Conservation (phyloP, 164 flowering plant genomes). For the Akebia trifoliata region DNA sequence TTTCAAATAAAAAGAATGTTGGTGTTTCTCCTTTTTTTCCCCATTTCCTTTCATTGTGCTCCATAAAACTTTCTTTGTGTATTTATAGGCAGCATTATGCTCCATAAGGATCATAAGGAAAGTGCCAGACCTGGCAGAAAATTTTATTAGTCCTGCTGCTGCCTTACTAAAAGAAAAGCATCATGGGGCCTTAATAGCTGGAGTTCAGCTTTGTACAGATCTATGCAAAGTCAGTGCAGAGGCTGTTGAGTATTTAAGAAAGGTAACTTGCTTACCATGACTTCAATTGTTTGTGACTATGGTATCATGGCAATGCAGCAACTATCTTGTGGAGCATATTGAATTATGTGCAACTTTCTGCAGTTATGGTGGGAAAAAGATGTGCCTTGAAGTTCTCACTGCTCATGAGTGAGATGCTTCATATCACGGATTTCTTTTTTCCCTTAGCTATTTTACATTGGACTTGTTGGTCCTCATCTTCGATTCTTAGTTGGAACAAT, state of each 20-base stretch:
- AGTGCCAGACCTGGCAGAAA: conserved; percentile 96
- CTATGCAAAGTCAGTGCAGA: conserved; percentile 81
- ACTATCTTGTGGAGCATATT: neutral
- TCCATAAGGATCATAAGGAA: conserved; percentile 89
- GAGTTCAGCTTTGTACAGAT: conserved; percentile 91
- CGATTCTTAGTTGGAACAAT: no score
- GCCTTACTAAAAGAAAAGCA: conserved; percentile 91
- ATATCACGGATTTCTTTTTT: neutral
- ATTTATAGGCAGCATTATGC: conserved; percentile 88
- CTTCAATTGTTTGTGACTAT: neutral
- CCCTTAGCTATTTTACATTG: no score
- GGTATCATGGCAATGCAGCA: neutral
- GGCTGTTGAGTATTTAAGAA: conserved; percentile 84
- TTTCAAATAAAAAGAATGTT: neutral
- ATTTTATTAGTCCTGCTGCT: conserved; percentile 80
- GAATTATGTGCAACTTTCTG: neutral
- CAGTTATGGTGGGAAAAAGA: neutral
- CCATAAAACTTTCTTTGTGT: conserved; percentile 8
- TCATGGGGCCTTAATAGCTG: conserved; percentile 90
- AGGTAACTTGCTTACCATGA: conserved; percentile 41
- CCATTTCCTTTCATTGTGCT: no score
- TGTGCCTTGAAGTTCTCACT: neutral
- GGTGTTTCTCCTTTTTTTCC: no score
- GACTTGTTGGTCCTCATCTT: no score
- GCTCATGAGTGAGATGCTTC: neutral